Conservation (phyloP, 257 asterid genomes). For the Solanum bulbocastanum region DNA sequence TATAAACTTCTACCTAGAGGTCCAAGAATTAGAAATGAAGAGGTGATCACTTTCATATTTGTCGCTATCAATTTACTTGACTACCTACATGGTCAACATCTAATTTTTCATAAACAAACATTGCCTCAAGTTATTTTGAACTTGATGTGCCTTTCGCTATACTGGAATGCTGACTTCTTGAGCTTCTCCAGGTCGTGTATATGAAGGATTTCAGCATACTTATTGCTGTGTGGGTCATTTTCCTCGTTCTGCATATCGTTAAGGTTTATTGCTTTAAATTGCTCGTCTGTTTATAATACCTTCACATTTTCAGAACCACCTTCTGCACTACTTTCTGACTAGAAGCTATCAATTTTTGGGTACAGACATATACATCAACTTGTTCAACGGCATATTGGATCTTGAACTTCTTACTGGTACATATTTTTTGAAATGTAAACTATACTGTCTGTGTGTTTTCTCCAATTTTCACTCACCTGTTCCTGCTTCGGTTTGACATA, state of each 20-base stretch:
- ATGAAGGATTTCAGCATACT: conserved; percentile 42
- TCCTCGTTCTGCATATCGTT: conserved; percentile 31
- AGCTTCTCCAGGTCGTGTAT: conserved; percentile 22
- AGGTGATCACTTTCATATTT: conserved; percentile 15
- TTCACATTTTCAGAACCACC: neutral
- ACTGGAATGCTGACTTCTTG: neutral
- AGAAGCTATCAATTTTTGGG: neutral
- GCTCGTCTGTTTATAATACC: neutral
- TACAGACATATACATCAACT: conserved; percentile 30
- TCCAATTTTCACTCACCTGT: neutral
- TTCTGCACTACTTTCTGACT: neutral
- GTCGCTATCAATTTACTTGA: neutral
- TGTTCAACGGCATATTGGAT: conserved; percentile 42
- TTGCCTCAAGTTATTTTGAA: neutral
- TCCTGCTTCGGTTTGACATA: no score
- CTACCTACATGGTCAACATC: neutral
- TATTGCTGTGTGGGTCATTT: conserved; percentile 31
- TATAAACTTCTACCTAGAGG: conserved; percentile 37
- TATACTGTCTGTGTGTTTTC: neutral
- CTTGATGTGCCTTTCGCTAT: neutral
- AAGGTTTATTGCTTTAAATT: conserved; percentile 19
- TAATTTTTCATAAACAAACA: neutral
- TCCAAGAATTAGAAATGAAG: conserved; percentile 13
- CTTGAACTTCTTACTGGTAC: conserved; percentile 40
- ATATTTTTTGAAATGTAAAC: neutral